Conservation (phyloP, 2,329 filamentous ascomycete species). For the Talaromyces pinophilus region DNA sequence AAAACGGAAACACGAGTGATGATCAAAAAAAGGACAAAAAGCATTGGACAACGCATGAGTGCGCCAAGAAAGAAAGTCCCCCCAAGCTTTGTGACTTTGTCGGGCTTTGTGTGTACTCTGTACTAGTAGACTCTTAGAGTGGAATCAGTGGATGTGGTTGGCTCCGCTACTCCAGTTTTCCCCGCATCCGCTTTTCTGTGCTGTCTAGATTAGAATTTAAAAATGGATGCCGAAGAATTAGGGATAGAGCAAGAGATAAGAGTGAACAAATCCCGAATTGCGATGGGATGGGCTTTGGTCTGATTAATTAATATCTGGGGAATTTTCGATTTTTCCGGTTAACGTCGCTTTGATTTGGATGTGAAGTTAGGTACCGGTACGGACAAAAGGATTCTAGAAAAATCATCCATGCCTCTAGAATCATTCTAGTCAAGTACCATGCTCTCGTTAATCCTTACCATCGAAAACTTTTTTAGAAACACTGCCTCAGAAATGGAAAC, state of each 20-base stretch:
- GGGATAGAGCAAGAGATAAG: background rate
- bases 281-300: background rate
- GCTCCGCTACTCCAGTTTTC: conserved; percentile 1
- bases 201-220: background rate
- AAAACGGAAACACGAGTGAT: conserved; percentile 1
- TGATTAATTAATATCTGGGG: too few species aligned
- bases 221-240: background rate
- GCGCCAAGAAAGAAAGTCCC: background rate
- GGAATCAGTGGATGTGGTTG: background rate
- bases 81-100: background rate
- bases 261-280: background rate
- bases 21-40: background rate
- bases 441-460: too few species aligned
- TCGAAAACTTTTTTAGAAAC: too few species aligned
- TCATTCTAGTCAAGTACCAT: too few species aligned
- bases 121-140: background rate
- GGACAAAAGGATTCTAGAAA: too few species aligned
- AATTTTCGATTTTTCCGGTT: too few species aligned
- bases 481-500: too few species aligned
- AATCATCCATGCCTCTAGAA: too few species aligned
- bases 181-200: background rate
- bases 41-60: background rate
- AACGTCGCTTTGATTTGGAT: too few species aligned
- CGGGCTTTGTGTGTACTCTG: background rate
- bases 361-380: too few species aligned